Base-by-base conservation (phyloP, 1,139 yeast genomes). In the Geotrichum europaeum region DNA sequence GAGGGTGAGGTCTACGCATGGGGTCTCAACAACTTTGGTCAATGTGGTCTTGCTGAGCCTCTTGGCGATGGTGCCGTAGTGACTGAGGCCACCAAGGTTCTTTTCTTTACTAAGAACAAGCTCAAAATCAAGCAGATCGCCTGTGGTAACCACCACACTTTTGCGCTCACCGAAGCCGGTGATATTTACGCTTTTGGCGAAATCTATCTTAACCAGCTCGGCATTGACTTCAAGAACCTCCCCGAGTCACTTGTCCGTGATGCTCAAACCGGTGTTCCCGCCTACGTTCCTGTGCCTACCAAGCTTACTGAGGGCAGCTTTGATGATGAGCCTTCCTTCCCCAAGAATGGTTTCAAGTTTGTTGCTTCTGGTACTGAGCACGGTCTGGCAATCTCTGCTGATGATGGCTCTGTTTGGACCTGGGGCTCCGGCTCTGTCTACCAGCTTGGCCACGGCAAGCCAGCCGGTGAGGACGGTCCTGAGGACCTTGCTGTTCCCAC, bases 341-440 rank as follows among this genome's bases (percentile, higher is more conserved):
- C 89, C 57, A 78, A 78, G 62, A 58, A 58, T 45, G 60, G 58
- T 4, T 80, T 87, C 68, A 86, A 84, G 69, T 73, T 80, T 6
- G 78, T 92, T 53, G 87, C 95, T 5, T 84, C 87, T 56, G 99
- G 99, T 0, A 87, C 96, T 0, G 98, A 94, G 69, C 99, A 94
- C 72, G 87, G 96, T 0, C 76, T 94, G 64, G 97, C 97, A 1
- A 81, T 92, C 4, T 84, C 95, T 9, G 69, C 65, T 45, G 83
- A 79, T 45, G 92, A 89, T 67, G 99, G 99, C 5, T 77, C 88
- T 62, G 89, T 85, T 0, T 94, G 86, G 77, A 83, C 97, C 1
- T 94, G 99, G 99, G 99, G 99, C 0, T 94, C 92, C 72, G 97
- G 95, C 55, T 98, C 92, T 66, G 91, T 97, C 0, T 94, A 89